A percentile compares a stretch with the other conserved stretches of the same genome.
Conservation (phyloP, 2,329 filamentous ascomycete genomes). For the Aspergillus neoniger region DNA sequence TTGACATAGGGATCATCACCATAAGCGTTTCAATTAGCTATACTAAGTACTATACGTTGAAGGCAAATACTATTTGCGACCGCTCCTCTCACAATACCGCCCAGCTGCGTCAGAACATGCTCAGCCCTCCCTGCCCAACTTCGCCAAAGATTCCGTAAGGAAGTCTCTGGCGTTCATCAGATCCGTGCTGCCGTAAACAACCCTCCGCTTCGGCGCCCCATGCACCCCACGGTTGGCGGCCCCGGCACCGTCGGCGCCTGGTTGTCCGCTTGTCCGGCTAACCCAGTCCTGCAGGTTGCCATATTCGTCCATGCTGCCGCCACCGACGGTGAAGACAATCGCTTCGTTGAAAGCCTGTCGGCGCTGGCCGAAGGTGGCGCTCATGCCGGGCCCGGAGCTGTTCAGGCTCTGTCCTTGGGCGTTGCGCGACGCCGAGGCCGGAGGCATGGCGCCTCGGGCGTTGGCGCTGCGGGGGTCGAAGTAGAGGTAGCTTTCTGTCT, state of each 20-base stretch:
- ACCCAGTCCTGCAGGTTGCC: conserved; percentile 98
- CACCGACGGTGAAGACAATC: conserved; percentile 91
- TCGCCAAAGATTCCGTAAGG: conserved; percentile 57
- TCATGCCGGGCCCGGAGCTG: conserved; percentile 62
- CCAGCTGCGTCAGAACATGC: neutral
- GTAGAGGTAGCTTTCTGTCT: conserved; percentile 95
- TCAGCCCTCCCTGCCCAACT: conserved; percentile 58
- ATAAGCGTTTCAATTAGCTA: conserved; percentile 1
- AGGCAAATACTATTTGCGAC: conserved; percentile 13
- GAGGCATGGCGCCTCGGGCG: conserved; percentile 86
- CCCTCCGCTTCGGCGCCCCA: conserved; percentile 67
- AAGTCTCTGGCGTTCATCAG: conserved; percentile 65
- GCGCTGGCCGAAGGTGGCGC: conserved; percentile 85
- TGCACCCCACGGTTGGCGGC: conserved; percentile 32
- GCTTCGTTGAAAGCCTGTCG: conserved; percentile 87
- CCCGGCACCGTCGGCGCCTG: conserved; percentile 52
- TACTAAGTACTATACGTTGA: conserved; percentile 4
- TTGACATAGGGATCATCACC: neutral
- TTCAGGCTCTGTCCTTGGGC: conserved; percentile 47
- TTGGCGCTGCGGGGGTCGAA: conserved; percentile 95
- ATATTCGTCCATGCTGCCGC: conserved; percentile 98
- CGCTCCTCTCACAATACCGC: neutral
- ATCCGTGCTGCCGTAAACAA: conserved; percentile 93
- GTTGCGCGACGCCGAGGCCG: conserved; percentile 61
- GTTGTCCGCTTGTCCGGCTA: conserved; percentile 64